Conservation (phyloP, 164 flowering plant species). For the Aristolochia contorta region DNA sequence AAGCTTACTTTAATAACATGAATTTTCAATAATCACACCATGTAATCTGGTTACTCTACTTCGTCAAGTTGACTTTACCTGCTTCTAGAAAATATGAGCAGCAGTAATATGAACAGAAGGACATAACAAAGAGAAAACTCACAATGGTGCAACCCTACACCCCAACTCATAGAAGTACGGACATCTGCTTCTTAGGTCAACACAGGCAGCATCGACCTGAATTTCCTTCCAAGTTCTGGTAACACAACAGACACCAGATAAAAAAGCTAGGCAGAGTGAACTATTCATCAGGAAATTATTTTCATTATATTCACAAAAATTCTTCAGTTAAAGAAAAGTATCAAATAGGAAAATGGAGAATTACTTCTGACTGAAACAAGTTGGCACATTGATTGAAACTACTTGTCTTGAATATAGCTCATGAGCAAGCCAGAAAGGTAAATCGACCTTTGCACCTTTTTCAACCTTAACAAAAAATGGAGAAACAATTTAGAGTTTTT, state of each 20-base stretch:
- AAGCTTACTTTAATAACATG: not conserved
- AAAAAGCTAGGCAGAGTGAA: not conserved
- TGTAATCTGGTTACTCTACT: not conserved
- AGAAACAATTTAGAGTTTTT: not conserved
- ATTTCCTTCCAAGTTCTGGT: constrained; percentile 83
- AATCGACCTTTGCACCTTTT: constrained; percentile 74
- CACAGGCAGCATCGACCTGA: constrained; percentile 85
- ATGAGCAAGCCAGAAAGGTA: constrained; percentile 90
- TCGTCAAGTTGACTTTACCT: too few relatives aligned
- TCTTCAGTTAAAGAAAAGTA: not conserved
- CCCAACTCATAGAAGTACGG: constrained; percentile 88
- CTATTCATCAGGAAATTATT: not conserved
- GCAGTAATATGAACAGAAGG: not conserved
- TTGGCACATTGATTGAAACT: constrained; percentile 40
- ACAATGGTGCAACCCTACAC: constrained; percentile 75
- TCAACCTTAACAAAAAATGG: constrained; percentile 47
- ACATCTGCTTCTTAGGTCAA: constrained; percentile 64
- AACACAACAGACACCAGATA: not conserved
- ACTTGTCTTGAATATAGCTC: constrained; percentile 64
- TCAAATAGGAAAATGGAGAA: not conserved
- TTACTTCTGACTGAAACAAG: constrained; percentile 76
- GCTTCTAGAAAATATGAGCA: not conserved
- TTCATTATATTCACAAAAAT: too few relatives aligned
- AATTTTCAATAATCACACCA: not conserved
- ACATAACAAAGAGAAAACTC: constrained; percentile 21